These are phyloP conservation scores for Chaetomiaceae sp. DNA, from an alignment of 2,329 filamentous ascomycete genomes.

Conservation along the genomic window DNA sequence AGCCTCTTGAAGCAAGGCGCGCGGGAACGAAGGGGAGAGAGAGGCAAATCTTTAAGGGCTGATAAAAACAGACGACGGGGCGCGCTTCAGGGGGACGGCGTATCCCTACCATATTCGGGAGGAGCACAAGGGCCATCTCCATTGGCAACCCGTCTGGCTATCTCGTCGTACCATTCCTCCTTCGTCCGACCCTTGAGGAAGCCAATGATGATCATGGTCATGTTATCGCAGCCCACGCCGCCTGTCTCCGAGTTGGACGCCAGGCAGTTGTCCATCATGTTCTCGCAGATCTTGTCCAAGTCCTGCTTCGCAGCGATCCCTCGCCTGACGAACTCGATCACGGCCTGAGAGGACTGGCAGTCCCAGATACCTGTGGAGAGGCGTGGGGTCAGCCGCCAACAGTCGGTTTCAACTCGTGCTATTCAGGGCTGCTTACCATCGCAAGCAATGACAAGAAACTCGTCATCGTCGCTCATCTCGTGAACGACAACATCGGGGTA, in stretches of 20 bases:
- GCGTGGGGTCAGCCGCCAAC: conserved; percentile 7
- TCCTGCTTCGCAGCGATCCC: conserved; percentile 96
- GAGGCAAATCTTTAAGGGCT: conserved; percentile 10
- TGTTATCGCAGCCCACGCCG: conserved; percentile 97
- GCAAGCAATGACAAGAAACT: conserved; percentile 89
- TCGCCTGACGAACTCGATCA: conserved; percentile 92
- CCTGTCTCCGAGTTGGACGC: conserved; percentile 97
- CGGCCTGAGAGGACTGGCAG: conserved; percentile 95
- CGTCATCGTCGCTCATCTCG: conserved; percentile 85
- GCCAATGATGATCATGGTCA: conserved; percentile 93
- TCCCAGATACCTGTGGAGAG: conserved; percentile 83
- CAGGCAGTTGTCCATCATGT: conserved; percentile 99
- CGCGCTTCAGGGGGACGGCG: conserved; percentile 27
- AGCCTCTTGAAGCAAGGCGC: neutral
- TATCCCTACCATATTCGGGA: conserved; percentile 94
- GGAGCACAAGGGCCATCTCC: conserved; percentile 97
- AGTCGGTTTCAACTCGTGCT: neutral
- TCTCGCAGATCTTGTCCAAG: conserved; percentile 91
- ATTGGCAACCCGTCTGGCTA: conserved; percentile 87
- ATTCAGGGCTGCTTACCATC: conserved; percentile 58
- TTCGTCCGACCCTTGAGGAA: conserved; percentile 87
- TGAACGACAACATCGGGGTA: conserved; percentile 92
- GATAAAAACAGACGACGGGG: neutral
- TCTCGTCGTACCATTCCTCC: conserved; percentile 97
- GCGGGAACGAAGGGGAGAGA: conserved; percentile 2